Evolutionary conservation across 2,329 filamentous ascomycete genomes (phyloP).

Genomic region (Trichocomaceae sp.): DNA sequence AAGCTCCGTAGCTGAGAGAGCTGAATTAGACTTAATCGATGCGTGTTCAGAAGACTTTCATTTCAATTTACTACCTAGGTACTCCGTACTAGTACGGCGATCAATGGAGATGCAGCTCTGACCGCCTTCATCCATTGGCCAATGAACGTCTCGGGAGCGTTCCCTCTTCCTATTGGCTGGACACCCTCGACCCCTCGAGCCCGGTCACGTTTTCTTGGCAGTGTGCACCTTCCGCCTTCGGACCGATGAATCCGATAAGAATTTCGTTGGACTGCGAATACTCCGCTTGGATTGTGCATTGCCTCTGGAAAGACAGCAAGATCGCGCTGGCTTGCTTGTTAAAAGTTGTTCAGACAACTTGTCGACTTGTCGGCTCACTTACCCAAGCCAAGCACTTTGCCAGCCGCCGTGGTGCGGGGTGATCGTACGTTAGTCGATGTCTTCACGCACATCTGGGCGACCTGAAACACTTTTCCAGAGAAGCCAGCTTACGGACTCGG

Average conservation of each 20-base stretch:
- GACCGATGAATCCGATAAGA: not conserved
- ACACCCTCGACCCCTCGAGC: not conserved
- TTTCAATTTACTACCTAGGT: not conserved
- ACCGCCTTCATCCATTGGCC: conserved; percentile 5
- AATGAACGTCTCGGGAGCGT: not conserved
- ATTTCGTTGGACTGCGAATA: not conserved
- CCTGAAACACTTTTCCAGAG: not conserved
- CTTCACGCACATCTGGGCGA: not conserved
- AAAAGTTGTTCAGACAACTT: not conserved
- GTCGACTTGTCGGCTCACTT: not conserved
- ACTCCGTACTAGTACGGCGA: not conserved
- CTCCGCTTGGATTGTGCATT: not conserved
- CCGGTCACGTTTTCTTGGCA: conserved; percentile 5
- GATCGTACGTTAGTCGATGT: not conserved
- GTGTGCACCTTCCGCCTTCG: not conserved
- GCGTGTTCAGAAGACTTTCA: not conserved
- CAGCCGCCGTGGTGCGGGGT: conserved; percentile 4
- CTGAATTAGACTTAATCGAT: not conserved
- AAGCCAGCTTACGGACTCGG: not conserved
- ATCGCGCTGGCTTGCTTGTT: not conserved
- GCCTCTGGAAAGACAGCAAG: not conserved
- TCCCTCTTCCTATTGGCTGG: not conserved
- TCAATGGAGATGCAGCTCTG: not conserved
- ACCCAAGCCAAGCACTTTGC: not conserved
- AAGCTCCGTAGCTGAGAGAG: not conserved